Base-by-base conservation (phyloP, 768 basidiomycete species). In the Boletus subcaerulescens region DNA sequence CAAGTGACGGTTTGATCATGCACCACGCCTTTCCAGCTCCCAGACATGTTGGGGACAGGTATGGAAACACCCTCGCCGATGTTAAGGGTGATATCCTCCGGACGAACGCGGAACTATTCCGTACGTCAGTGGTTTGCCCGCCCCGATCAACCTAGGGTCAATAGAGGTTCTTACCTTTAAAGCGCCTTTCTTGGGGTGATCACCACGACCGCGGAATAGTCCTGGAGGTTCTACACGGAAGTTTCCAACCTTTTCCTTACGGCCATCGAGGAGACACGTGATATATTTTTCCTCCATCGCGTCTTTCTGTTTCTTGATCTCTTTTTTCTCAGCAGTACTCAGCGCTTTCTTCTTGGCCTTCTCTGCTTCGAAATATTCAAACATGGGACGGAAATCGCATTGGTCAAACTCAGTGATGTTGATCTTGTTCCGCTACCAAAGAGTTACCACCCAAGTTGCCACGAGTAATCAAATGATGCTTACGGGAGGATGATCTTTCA, bases 191-290 rank as follows among this genome's bases (percentile, higher is more conserved):
- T 89, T 95, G 1, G 97, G 97, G 73, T 99, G 97, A 63, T 98
- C 94, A 50, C 97, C 97, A 60, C 97, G 94, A 57, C 97, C 97
- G 71, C 97, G 78, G 75, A 98, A 99, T 48, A 98, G 75, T n/a
- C 96, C 95, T 26, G 97, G 97, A 69, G 97, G 97, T 79, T 99
- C 97, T 48, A 98, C 86, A 61, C 94, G 82, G 79, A 98, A 98
- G 75, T 98, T 99, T 38, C 97, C 97, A 45, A 98, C 84, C 71
- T 98, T 98, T 76, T 99, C 97, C 74, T 93, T 96, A 50, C 95
- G 86, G 13, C 96, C 96, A 65, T 99, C 93, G 33, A 99, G 82
- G n/a, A 86, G 66, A 72, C 96, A 98, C 24, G 81, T 80, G 20
- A 82, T 84, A 71, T 94, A 98, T 58, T 87, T 89, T 46, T 83